Evolutionary conservation across 2,329 filamentous ascomycete species (phyloP).

Genomic region (Diaporthe citri): DNA sequence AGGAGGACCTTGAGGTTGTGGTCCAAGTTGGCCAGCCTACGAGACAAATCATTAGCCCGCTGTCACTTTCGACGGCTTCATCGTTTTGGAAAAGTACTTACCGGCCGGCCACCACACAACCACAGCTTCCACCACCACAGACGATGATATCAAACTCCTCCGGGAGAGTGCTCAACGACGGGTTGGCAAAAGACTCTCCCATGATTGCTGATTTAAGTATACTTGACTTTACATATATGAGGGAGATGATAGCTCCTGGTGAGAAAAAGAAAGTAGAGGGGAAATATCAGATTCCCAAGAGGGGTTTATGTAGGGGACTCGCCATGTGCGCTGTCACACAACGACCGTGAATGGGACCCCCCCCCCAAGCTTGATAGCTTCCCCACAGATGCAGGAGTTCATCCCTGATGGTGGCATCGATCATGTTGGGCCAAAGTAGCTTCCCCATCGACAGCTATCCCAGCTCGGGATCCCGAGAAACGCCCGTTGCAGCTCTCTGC

Average conservation of each 20-base stretch:
- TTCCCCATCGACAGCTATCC: neutral
- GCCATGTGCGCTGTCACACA: neutral
- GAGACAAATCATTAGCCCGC: constrained; percentile 49
- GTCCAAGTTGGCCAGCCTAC: constrained; percentile 79
- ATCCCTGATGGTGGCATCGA: constrained; percentile 31
- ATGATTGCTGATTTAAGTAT: constrained; percentile 28
- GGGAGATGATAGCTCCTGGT: neutral
- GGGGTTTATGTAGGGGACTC: constrained; percentile 30
- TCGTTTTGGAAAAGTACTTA: constrained; percentile 46
- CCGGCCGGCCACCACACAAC: constrained; percentile 69
- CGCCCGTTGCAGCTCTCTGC: constrained; percentile 32
- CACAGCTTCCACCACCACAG: constrained; percentile 79
- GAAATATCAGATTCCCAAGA: neutral
- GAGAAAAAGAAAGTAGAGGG: neutral
- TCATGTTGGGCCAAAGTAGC: constrained; percentile 13
- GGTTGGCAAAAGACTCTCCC: constrained; percentile 36
- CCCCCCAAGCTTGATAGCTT: neutral
- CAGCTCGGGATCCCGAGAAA: constrained; percentile 37
- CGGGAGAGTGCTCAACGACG: constrained; percentile 59
- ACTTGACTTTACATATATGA: neutral
- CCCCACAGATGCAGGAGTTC: constrained; percentile 6
- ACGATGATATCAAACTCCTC: constrained; percentile 88
- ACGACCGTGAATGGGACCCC: constrained; percentile 12
- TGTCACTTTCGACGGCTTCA: neutral
- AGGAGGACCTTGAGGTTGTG: constrained; percentile 78